Evolutionary conservation across 805 yeast species (phyloP).

Genomic region (Ogataea pini): DNA sequence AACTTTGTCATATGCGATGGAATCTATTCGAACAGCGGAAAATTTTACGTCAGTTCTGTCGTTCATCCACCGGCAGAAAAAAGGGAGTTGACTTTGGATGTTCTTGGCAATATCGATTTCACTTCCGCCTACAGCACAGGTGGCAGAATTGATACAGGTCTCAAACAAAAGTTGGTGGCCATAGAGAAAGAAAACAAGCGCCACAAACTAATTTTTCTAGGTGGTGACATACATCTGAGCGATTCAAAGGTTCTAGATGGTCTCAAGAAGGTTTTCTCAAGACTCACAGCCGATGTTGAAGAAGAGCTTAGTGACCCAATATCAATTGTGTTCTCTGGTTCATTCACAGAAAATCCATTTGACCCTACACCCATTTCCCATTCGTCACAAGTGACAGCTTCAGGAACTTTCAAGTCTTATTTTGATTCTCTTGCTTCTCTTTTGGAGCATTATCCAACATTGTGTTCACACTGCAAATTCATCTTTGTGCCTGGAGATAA

Average conservation of each 20-base stretch:
- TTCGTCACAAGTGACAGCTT: conserved; percentile 46
- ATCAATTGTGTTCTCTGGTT: conserved; percentile 78
- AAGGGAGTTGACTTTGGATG: conserved; percentile 63
- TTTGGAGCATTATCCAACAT: conserved; percentile 56
- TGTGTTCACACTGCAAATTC: conserved; percentile 55
- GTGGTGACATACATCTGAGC: conserved; percentile 73
- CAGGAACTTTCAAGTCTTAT: conserved; percentile 58
- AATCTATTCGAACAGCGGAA: conserved; percentile 67
- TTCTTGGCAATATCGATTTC: conserved; percentile 79
- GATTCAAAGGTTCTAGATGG: conserved; percentile 59
- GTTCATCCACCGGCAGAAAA: conserved; percentile 89
- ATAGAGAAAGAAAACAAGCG: conserved; percentile 57
- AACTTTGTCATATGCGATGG: conserved; percentile 84
- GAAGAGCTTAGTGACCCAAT: conserved; percentile 45
- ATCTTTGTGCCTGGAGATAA: conserved; percentile 84
- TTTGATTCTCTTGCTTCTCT: conserved; percentile 76
- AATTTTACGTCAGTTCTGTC: conserved; percentile 72
- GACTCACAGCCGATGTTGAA: conserved; percentile 52
- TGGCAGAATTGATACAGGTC: conserved; percentile 59
- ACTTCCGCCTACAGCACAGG: conserved; percentile 26
- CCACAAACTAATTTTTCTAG: conserved; percentile 69
- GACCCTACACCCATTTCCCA: conserved; percentile 54
- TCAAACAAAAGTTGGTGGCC: conserved; percentile 53
- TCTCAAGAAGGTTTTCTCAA: conserved; percentile 59
- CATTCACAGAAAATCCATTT: conserved; percentile 70